phyloP scores from a whole-genome alignment of 257 asterid species.

The Thymus mandschuricus region DNA sequence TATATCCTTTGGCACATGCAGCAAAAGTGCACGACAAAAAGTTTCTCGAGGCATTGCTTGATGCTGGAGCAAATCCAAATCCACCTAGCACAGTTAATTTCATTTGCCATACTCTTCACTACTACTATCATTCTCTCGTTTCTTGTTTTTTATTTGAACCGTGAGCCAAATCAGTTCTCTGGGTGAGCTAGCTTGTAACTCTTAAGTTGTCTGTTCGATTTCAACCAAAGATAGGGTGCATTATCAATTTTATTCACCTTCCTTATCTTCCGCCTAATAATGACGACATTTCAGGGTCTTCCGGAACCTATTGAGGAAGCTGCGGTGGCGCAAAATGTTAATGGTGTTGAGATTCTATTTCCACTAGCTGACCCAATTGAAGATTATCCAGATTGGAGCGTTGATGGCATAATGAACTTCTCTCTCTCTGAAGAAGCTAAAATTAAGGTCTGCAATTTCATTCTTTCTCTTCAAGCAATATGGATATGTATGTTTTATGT shows the following conservation, averaged over 20 bases:
- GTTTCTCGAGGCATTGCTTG: constrained; percentile 25
- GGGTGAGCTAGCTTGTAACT: background rate
- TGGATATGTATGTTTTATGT: too few species aligned
- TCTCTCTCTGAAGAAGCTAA: constrained; percentile 25
- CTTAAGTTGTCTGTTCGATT: too few species aligned
- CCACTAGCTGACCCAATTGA: constrained; percentile 30
- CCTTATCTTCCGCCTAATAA: background rate
- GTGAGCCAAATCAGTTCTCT: background rate
- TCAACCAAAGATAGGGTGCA: too few species aligned
- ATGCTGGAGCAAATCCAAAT: constrained; percentile 38
- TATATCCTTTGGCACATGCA: constrained; percentile 31
- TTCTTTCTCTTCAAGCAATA: too few species aligned
- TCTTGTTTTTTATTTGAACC: too few species aligned
- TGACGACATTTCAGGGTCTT: constrained; percentile 5
- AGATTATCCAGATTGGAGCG: constrained; percentile 37
- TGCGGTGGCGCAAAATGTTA: background rate
- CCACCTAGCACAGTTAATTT: background rate
- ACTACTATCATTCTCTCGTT: too few species aligned
- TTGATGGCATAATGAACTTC: constrained; percentile 26
- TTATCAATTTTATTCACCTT: too few species aligned
- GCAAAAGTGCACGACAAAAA: background rate
- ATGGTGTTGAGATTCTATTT: constrained; percentile 32
- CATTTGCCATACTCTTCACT: background rate
- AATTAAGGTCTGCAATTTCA: constrained; percentile 26
- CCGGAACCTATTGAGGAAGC: constrained; percentile 31